Base-by-base conservation (phyloP, 225 moss, liverwort and hornwort species). In the Physcomitrellopsis africana region DNA sequence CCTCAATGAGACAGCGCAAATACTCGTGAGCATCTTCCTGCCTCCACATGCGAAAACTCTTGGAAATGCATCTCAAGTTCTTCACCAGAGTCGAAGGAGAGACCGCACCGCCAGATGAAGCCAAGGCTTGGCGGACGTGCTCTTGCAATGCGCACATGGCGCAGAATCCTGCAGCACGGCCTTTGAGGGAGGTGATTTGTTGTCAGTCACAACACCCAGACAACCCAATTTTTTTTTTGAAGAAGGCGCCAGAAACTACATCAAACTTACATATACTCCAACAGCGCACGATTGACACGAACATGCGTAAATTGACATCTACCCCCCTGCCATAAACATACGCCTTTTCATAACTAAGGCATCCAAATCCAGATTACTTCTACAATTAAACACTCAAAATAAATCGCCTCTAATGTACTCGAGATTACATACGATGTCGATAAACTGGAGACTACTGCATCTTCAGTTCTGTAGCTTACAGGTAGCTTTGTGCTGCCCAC, bases 21-120 rank as follows among this genome's bases (percentile, higher is more conserved):
- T 97, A 97, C 78, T 97, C 96, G 65, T 97, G 96, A 11, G 96
- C 94, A 75, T 97, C 96, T 78, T 97, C 96, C 83, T 97, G 96
- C 71, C 92, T 91, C 80, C 94, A 92, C 90, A 91, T 87, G 52
- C 91, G 83, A 24, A 97, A 97, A 47, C 91, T 90, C 75, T 94
- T 89, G 71, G 92, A 97, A 14, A 79, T 97, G 80, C 96, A 97
- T 77, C 92, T 87, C 82, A 97, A 81, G 68, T 97, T 97, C 82
- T 93, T 92, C 14, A 94, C 96, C 15, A 94, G 70, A 70, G 90
- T 90, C 46, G 91, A 91, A 3, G 96, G 96, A 16, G 94, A 91
- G 45, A 97, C 87, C 14, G 87, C 86, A 68, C 89, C 87, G 43
- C 94, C 96, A 27, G 96, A 84, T 18, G 89, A 85, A 17, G 87